Evolutionary conservation across 73 alveolate species (phyloP).

Genomic region (Symbiodinium pilosum): DNA sequence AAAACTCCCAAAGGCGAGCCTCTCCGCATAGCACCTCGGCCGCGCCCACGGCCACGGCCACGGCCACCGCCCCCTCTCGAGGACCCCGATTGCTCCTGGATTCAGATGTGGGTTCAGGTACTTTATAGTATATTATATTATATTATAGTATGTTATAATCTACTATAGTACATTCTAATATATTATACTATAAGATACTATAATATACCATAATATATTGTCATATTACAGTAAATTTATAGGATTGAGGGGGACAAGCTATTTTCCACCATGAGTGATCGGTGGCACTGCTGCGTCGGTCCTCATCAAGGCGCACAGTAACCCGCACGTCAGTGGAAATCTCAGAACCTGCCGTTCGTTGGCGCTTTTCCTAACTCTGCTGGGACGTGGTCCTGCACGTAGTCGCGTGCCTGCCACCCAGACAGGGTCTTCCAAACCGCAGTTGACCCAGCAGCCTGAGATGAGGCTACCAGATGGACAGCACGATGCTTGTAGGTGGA

Average conservation of each 20-base stretch:
- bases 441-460: constrained; percentile 98
- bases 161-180: no score
- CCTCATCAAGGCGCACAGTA: constrained; percentile 67
- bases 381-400: not conserved
- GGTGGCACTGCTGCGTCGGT: not conserved
- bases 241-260: not conserved
- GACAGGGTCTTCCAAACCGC: constrained; percentile 98
- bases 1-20: no score
- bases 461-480: no score
- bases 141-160: no score
- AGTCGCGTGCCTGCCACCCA: constrained; percentile 96
- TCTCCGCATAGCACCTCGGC: constrained; percentile 31
- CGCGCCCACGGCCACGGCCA: constrained; percentile 20
- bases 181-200: no score
- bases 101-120: not conserved
- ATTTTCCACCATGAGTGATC: not conserved
- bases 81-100: not conserved
- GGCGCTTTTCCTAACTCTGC: not conserved
- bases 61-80: not conserved
- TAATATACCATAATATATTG: no score
- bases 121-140: no score
- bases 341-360: constrained; percentile 35
- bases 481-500: no score
- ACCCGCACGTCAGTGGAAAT: constrained; percentile 74
- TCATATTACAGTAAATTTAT: no score